phyloP scores from a whole-genome alignment of 2,329 filamentous ascomycete species.

The Xylaria sp. region DNA sequence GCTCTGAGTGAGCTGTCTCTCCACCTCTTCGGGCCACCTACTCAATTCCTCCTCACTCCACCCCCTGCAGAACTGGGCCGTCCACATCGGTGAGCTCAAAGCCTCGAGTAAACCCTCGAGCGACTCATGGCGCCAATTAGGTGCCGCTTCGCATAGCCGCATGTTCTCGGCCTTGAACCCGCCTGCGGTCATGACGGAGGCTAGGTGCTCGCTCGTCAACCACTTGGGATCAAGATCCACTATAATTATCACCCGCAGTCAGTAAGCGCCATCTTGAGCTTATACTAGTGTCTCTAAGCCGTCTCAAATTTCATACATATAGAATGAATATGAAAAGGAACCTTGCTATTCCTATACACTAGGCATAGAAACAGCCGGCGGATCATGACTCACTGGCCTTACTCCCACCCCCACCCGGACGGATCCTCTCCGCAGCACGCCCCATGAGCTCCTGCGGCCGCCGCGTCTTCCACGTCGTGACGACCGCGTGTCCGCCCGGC shows the following conservation, averaged over 20 bases:
- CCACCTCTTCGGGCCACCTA: conserved; percentile 41
- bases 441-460: conserved; percentile 34
- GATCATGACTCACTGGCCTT: conserved; percentile 17
- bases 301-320: too few species aligned
- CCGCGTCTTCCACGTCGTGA: conserved; percentile 44
- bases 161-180: conserved; percentile 37
- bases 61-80: conserved; percentile 37
- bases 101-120: conserved; percentile 31
- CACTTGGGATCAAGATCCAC: conserved; percentile 41
- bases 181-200: conserved; percentile 36
- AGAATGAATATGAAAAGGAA: too few species aligned
- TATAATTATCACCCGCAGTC: not conserved
- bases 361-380: too few species aligned
- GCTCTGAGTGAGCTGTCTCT: conserved; percentile 38
- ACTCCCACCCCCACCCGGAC: conserved; percentile 26
- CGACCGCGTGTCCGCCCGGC: conserved; percentile 38
- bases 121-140: conserved; percentile 39
- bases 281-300: not conserved
- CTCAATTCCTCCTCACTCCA: conserved; percentile 41
- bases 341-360: not conserved
- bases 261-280: not conserved
- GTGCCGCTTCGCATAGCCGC: conserved; percentile 29
- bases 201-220: conserved; percentile 41
- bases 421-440: conserved; percentile 33
- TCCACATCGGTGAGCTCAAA: conserved; percentile 43